A percentile compares a stretch with the other conserved stretches of the same genome.
phyloP scores from a whole-genome alignment of 2,329 filamentous ascomycete species.

The Aurifilum marmelostoma region DNA sequence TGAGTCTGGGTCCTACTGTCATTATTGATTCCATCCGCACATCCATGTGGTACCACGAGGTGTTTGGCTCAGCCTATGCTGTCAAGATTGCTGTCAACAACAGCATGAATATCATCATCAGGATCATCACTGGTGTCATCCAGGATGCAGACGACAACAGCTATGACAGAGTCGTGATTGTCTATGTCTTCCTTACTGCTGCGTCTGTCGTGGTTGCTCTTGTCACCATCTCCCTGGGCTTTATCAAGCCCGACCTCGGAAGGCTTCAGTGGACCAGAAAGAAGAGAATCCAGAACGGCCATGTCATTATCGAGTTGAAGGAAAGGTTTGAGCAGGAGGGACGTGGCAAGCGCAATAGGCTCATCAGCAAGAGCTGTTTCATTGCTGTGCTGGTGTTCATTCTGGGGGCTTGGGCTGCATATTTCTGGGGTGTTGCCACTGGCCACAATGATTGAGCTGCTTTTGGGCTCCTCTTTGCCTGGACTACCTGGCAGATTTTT shows the following conservation, averaged over 20 bases:
- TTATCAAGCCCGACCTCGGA: conserved; percentile 44
- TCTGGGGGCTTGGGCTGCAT: conserved; percentile 57
- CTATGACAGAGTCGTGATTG: conserved; percentile 57
- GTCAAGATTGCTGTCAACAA: conserved; percentile 67
- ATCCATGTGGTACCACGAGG: conserved; percentile 60
- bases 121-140: conserved; percentile 59
- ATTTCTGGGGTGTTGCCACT: conserved; percentile 64
- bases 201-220: conserved; percentile 51
- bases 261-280: conserved; percentile 62
- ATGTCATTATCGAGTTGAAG: conserved; percentile 47
- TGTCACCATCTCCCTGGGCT: conserved; percentile 44
- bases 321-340: conserved; percentile 43
- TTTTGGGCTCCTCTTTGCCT: neutral
- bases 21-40: conserved; percentile 66
- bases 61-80: conserved; percentile 63
- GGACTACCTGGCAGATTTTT: neutral
- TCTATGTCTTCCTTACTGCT: conserved; percentile 59
- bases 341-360: conserved; percentile 42
- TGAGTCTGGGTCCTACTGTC: conserved; percentile 57
- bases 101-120: conserved; percentile 63
- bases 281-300: conserved; percentile 50
- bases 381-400: conserved; percentile 48
- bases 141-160: conserved; percentile 61
- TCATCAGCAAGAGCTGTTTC: conserved; percentile 49
- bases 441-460: conserved; percentile 44